These are phyloP conservation scores for Eutypella sp. DNA, from an alignment of 2,329 filamentous ascomycete species.

Conservation along the genomic window DNA sequence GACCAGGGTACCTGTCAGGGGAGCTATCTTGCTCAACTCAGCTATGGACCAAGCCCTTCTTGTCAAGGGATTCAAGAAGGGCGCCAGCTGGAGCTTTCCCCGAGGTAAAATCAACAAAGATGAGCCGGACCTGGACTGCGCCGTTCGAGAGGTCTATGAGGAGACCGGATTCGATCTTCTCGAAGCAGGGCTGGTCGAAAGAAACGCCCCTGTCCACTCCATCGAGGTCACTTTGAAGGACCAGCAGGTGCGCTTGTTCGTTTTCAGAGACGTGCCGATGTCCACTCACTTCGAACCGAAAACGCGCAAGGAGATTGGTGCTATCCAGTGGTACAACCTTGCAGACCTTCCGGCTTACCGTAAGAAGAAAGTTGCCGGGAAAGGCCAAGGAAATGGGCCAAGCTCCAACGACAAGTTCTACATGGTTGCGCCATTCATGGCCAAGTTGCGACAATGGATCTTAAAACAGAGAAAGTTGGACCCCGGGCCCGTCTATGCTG, in stretches of 20 bases:
- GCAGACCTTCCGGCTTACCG: slow-evolving; percentile 80
- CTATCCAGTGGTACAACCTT: slow-evolving; percentile 90
- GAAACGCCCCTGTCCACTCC: slow-evolving; percentile 68
- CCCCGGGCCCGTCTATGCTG: slow-evolving; percentile 41
- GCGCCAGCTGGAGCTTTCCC: slow-evolving; percentile 93
- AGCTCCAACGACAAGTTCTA: slow-evolving; percentile 80
- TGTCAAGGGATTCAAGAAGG: slow-evolving; percentile 97
- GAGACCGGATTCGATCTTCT: slow-evolving; percentile 88
- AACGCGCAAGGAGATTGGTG: slow-evolving; percentile 95
- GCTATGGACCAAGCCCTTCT: slow-evolving; percentile 92
- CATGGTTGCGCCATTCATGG: slow-evolving; percentile 93
- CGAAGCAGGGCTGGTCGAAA: slow-evolving; percentile 69
- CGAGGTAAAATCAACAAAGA: slow-evolving; percentile 98
- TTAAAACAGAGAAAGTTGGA: slow-evolving; percentile 76
- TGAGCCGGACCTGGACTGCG: slow-evolving; percentile 89
- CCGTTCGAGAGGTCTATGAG: slow-evolving; percentile 89
- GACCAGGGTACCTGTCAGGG: slow-evolving; percentile 85
- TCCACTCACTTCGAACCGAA: slow-evolving; percentile 83
- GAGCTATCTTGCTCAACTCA: slow-evolving; percentile 87
- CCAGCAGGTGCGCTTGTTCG: slow-evolving; percentile 87
- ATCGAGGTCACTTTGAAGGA: slow-evolving; percentile 88
- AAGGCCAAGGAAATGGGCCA: slow-evolving; percentile 52
- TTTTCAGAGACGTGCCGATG: slow-evolving; percentile 83
- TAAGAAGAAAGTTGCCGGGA: slow-evolving; percentile 57
- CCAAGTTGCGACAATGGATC: slow-evolving; percentile 85